A percentile compares a stretch with the other conserved stretches of the same genome.
Conservation (phyloP, 2,329 filamentous ascomycete genomes). For the Aspergillus sp. region DNA sequence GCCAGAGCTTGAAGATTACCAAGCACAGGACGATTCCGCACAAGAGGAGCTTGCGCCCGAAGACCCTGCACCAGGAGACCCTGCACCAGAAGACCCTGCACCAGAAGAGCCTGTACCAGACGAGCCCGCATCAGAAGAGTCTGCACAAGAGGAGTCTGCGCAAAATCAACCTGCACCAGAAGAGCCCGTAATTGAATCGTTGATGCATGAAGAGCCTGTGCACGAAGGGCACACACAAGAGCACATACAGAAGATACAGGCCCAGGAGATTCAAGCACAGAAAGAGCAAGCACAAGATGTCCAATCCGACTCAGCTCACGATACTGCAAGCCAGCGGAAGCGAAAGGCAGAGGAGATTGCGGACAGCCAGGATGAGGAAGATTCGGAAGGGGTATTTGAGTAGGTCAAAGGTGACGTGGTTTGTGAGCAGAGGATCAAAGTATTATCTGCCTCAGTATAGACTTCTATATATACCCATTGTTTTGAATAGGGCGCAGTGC, state of each 20-base stretch:
- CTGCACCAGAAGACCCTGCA: too few species aligned
- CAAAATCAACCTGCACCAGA: neutral
- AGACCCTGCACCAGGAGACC: neutral
- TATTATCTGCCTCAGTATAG: neutral
- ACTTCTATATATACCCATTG: neutral
- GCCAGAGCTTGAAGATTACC: neutral
- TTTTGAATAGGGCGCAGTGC: neutral
- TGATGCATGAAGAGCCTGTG: too few species aligned
- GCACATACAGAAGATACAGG: neutral
- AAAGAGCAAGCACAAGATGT: slow-evolving; percentile 11
- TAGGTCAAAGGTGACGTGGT: slow-evolving; percentile 29
- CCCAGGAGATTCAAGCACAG: slow-evolving; percentile 10
- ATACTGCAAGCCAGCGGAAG: slow-evolving; percentile 34
- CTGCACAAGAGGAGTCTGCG: neutral
- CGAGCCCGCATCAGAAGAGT: neutral
- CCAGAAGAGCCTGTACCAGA: too few species aligned
- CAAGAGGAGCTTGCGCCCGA: neutral
- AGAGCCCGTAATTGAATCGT: neutral
- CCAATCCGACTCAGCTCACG: slow-evolving; percentile 2
- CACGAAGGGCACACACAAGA: neutral
- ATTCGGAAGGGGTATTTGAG: slow-evolving; percentile 35
- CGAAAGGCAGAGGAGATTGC: slow-evolving; percentile 48
- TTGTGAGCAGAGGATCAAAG: slow-evolving; percentile 8
- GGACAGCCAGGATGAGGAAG: slow-evolving; percentile 47
- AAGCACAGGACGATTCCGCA: neutral